Conservation (phyloP, 176 grass and related monocot genomes). For the Zoysia pacifica region DNA sequence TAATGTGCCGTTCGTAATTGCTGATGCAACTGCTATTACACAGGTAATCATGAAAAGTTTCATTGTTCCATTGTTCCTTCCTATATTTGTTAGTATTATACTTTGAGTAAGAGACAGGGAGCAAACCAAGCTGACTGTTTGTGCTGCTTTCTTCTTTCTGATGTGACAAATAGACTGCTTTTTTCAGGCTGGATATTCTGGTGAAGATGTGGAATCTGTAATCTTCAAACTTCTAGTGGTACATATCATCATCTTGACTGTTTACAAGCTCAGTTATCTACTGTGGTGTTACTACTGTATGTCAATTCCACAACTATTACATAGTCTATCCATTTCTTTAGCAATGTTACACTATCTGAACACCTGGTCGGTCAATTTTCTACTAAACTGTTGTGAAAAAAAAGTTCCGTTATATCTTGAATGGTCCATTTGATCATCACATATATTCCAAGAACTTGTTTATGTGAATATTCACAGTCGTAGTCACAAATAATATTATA, state of each 20-base stretch:
- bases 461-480: neutral
- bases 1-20: conserved; percentile 67
- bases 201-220: conserved; percentile 66
- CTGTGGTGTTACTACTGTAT: neutral
- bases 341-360: neutral
- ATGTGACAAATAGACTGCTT: conserved; percentile 31
- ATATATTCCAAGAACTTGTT: neutral
- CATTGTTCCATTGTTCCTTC: neutral
- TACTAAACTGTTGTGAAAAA: neutral
- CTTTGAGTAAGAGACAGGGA: neutral
- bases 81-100: neutral
- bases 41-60: conserved; percentile 28
- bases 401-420: neutral
- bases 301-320: neutral
- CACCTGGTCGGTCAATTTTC: neutral
- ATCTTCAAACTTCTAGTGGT: conserved; percentile 62
- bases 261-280: neutral
- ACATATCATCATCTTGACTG: conserved; percentile 24
- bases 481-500: neutral
- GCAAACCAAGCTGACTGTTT: conserved; percentile 3
- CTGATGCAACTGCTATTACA: conserved; percentile 67
- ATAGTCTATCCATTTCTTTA: conserved; percentile 12
- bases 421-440: neutral
- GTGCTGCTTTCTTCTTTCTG: conserved; percentile 39
- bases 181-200: conserved; percentile 69